These are phyloP conservation scores for Aspergillus pseudotamarii DNA, from an alignment of 2,329 filamentous ascomycete species.

Conservation along the genomic window DNA sequence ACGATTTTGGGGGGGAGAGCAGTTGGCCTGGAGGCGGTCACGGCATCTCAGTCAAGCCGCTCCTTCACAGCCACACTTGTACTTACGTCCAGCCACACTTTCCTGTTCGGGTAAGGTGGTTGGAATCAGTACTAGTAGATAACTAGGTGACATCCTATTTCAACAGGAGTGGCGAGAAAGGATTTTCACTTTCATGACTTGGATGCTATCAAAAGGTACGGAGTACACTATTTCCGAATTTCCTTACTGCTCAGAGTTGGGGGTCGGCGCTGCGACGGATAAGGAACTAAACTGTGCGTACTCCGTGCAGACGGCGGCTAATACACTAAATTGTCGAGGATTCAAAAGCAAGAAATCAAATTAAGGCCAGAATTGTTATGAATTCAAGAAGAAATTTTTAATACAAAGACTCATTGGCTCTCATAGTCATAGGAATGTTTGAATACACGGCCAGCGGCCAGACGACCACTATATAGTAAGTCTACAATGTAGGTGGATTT, in stretches of 20 bases:
- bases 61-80: not conserved
- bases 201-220: not conserved
- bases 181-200: not conserved
- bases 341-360: too few relatives aligned
- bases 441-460: not conserved
- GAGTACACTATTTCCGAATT: not conserved
- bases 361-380: too few relatives aligned
- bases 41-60: not conserved
- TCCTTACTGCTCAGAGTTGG: not conserved
- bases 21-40: slow-evolving; percentile 22
- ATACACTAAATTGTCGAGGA: too few relatives aligned
- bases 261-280: not conserved
- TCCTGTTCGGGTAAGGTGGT: not conserved
- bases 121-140: not conserved
- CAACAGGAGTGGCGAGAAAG: not conserved
- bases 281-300: not conserved
- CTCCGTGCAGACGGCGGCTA: too few relatives aligned
- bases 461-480: not conserved
- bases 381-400: too few relatives aligned
- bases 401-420: too few relatives aligned
- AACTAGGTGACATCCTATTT: not conserved
- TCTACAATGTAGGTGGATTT: too few relatives aligned
- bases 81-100: slow-evolving; percentile 8
- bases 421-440: not conserved
- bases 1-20: slow-evolving; percentile 15